Conservation (phyloP, 2,329 filamentous ascomycete species). For the Pestalotiopsis sp. region DNA sequence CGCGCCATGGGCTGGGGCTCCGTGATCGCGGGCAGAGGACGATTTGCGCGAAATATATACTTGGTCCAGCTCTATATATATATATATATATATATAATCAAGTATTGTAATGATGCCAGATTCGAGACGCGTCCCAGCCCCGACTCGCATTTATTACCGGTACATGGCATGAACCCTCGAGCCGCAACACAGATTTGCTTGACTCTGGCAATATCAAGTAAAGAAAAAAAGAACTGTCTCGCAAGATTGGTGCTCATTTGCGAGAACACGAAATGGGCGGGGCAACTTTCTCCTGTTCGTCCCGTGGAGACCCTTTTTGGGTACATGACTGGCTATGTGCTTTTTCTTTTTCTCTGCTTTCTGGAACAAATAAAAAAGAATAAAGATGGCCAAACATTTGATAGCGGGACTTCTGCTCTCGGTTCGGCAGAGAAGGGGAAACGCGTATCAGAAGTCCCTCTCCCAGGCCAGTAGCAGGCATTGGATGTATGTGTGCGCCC, state of each 20-base stretch:
- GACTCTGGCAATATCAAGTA: background rate
- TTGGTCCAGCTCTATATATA: too few relatives aligned
- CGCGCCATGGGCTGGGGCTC: background rate
- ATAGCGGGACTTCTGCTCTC: background rate
- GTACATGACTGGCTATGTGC: background rate
- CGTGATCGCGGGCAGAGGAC: background rate
- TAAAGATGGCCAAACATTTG: background rate
- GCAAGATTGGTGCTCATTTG: background rate
- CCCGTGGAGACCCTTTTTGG: background rate
- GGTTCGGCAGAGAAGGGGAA: slow-evolving; percentile 1
- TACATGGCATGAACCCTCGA: background rate
- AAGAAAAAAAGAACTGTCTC: background rate
- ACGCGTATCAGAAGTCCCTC: background rate
- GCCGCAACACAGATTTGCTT: background rate
- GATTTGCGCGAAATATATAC: background rate
- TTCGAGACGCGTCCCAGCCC: background rate
- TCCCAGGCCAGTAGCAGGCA: too few relatives aligned
- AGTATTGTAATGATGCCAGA: background rate
- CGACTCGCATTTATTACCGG: background rate
- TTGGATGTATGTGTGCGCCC: too few relatives aligned
- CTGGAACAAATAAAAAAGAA: slow-evolving; percentile 5
- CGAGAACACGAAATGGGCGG: background rate
- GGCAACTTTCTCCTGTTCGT: background rate
- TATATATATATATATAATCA: background rate
- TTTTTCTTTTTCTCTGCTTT: slow-evolving; percentile 2